Evolutionary conservation across 2,329 filamentous ascomycete species (phyloP), one percentile per base, ranked within the genome.

Genomic region (Aspergillaceae sp.): DNA sequence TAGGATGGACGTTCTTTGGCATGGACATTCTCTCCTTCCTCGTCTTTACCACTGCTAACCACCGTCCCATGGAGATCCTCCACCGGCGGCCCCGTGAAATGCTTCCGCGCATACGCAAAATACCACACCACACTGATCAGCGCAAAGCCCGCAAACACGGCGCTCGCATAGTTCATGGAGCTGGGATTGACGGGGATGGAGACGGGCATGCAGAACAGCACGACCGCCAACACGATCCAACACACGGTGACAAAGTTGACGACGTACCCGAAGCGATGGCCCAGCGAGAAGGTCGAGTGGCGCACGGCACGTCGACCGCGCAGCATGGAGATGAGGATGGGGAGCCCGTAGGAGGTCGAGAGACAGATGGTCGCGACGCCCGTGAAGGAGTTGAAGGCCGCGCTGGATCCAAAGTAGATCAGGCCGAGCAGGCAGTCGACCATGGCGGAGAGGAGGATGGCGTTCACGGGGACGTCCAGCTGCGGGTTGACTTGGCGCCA

Each of bases 331-430:
- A 90, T 82, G 7, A 88, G 67, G 45, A 90, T 87, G 0, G 86
- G 86, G 10, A 88, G 74, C 9, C 82, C 84, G 62, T 90, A 90
- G 0, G 83, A 87, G 3, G 82, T 80, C 0, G 80, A 84, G 0
- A 90, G 76, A 53, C 84, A 88, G 60, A 90, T 88, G 4, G 85
- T 89, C 1, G 85, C 86, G 1, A 88, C 84, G 29, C 85, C 84
- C 0, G 85, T 89, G 65, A 90, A 89, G 7, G 80, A 83, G 71
- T 84, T 85, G 70, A 90, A 90, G 0, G 86, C 86, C 0, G 84
- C 83, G 0, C 79, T 77, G 1, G 82, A 86, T 7, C 86, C 86
- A 52, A 90, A 87, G 69, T 87, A 90, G 64, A 90, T 88, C 53
- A 86, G 74, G 0, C 85, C 86, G 0, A 90, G 74, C 7, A 89